Conservation (phyloP, 2,329 filamentous ascomycete genomes). For the Colletotrichum neosansevieriae region DNA sequence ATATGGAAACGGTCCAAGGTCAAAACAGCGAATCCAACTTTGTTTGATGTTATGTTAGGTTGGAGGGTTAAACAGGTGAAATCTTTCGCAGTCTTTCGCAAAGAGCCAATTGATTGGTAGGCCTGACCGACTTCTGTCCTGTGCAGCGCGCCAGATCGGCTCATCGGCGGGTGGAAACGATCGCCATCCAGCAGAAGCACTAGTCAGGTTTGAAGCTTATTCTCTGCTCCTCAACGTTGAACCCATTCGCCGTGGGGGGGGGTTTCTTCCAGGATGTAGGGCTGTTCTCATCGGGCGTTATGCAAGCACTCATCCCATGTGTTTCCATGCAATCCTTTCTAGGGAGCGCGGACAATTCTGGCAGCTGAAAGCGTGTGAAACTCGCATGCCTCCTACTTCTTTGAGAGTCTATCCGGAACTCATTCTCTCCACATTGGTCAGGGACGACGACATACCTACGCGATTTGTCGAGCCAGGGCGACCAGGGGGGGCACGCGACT, state of each 20-base stretch:
- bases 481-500: background rate
- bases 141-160: no score
- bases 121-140: no score
- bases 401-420: background rate
- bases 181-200: background rate
- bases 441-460: background rate
- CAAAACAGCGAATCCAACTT: no score
- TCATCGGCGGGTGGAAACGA: background rate
- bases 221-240: background rate
- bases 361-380: background rate
- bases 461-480: background rate
- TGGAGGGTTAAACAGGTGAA: no score
- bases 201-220: slow-evolving; percentile 8
- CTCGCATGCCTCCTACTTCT: background rate
- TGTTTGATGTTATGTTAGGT: no score
- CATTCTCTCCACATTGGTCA: background rate
- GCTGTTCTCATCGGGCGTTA: background rate
- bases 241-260: no score
- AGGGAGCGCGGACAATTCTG: background rate
- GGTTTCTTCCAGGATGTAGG: no score
- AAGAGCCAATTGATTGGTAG: no score
- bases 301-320: background rate
- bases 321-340: background rate
- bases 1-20: no score
- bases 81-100: no score